These are phyloP conservation scores for Annulohypoxylon moriforme DNA, from an alignment of 495 filamentous ascomycete species.

Conservation along the genomic window DNA sequence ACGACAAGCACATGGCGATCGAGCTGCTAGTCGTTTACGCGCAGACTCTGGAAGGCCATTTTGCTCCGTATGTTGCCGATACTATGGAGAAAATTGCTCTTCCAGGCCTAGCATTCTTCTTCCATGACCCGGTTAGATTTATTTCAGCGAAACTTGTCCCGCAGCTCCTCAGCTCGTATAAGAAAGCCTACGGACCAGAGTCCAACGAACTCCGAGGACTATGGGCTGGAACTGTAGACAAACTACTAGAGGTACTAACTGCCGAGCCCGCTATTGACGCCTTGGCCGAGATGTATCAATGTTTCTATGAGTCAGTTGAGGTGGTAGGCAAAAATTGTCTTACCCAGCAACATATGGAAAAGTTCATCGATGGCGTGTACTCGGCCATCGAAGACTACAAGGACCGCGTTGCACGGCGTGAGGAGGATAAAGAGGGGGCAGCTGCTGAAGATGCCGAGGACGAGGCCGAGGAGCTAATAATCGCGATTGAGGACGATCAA, in stretches of 20 bases:
- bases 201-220: slow-evolving; percentile 79
- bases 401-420: slow-evolving; percentile 78
- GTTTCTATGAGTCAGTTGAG: slow-evolving; percentile 98
- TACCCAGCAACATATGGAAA: slow-evolving; percentile 77
- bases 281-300: slow-evolving; percentile 98
- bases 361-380: slow-evolving; percentile 85
- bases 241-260: slow-evolving; percentile 92
- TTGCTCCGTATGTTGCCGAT: slow-evolving; percentile 89
- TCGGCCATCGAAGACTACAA: slow-evolving; percentile 93
- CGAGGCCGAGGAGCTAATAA: slow-evolving; percentile 79
- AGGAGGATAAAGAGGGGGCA: slow-evolving; percentile 77
- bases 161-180: slow-evolving; percentile 92
- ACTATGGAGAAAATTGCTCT: slow-evolving; percentile 98
- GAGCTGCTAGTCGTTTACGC: slow-evolving; percentile 98
- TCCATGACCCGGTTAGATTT: slow-evolving; percentile 97
- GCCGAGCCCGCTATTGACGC: slow-evolving; percentile 96
- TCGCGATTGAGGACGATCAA: slow-evolving; percentile 98
- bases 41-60: slow-evolving; percentile 88
- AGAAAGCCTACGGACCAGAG: slow-evolving; percentile 82
- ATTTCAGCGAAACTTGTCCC: slow-evolving; percentile 95
- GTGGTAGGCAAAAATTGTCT: slow-evolving; percentile 88
- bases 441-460: slow-evolving; percentile 86
- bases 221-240: slow-evolving; percentile 88
- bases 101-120: slow-evolving; percentile 96
- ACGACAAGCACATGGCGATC: slow-evolving; percentile 99